Evolutionary conservation across 352 stramenopile genomes (phyloP).

Genomic region (Hyaloperonospora brassicae): DNA sequence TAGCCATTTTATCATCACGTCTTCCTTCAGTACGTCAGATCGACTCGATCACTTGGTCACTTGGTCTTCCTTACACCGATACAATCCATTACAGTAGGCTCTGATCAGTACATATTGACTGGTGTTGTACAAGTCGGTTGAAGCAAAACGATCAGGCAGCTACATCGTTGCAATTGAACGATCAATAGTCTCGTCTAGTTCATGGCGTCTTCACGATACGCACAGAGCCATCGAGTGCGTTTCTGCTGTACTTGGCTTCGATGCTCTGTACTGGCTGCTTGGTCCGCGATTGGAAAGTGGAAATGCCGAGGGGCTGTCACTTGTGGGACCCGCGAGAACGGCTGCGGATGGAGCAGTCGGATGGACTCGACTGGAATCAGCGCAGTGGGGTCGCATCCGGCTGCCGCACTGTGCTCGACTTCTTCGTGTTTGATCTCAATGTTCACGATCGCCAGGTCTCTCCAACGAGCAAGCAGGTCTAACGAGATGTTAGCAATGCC

Average conservation of each 20-base stretch:
- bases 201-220: slow-evolving; percentile 12
- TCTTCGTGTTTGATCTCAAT: slow-evolving; percentile 68
- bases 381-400: slow-evolving; percentile 5
- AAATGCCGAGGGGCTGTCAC: slow-evolving; percentile 35
- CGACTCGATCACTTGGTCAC: no score
- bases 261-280: slow-evolving; percentile 19
- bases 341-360: slow-evolving; percentile 44
- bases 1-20: no score
- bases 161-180: neutral
- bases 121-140: no score
- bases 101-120: no score
- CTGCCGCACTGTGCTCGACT: slow-evolving; percentile 2
- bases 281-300: slow-evolving; percentile 47
- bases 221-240: slow-evolving; percentile 39
- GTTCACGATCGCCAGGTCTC: slow-evolving; percentile 59
- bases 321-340: slow-evolving; percentile 66
- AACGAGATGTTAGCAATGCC: slow-evolving; percentile 36
- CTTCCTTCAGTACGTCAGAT: no score
- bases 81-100: no score
- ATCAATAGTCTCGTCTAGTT: slow-evolving; percentile 10
- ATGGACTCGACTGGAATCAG: slow-evolving; percentile 50
- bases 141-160: no score
- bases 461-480: slow-evolving; percentile 68
- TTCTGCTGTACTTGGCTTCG: slow-evolving; percentile 19
- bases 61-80: no score